Conservation (phyloP, 1,284 basidiomycete genomes). For the Volvariella volvacea region DNA sequence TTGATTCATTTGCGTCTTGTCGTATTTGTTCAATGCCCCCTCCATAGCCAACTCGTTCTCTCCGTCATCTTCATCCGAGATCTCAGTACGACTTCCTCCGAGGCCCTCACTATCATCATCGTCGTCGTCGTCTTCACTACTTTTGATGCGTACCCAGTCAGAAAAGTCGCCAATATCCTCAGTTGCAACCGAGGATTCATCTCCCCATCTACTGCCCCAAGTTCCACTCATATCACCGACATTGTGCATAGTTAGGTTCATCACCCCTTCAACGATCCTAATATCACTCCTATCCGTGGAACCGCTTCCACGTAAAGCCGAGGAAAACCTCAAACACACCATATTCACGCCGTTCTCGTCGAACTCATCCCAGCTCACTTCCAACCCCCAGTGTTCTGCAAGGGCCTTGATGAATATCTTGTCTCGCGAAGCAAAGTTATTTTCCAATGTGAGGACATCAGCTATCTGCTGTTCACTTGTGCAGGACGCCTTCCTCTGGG, state of each 20-base stretch:
- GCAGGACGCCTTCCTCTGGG: constrained; percentile 35
- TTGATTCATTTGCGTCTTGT: constrained; percentile 82
- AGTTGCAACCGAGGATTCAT: too few species aligned
- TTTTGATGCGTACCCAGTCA: too few species aligned
- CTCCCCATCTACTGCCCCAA: too few species aligned
- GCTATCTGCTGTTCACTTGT: constrained; percentile 22
- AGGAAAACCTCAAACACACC: constrained; percentile 57
- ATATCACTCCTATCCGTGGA: constrained; percentile 13
- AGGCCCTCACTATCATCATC: constrained; percentile 52
- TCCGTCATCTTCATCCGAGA: constrained; percentile 62
- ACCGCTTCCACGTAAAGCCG: constrained; percentile 23
- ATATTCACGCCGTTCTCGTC: constrained; percentile 78
- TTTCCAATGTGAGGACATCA: constrained; percentile 53
- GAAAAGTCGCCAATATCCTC: too few species aligned
- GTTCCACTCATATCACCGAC: too few species aligned
- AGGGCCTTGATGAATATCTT: constrained; percentile 71
- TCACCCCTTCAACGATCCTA: constrained; percentile 22
- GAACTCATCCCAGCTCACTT: constrained; percentile 84
- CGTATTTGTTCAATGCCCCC: too few species aligned
- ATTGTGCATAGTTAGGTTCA: too few species aligned
- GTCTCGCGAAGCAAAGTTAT: constrained; percentile 74
- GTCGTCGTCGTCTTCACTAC: too few species aligned
- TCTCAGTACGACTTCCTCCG: constrained; percentile 70
- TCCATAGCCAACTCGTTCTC: constrained; percentile 72
- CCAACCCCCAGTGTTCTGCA: constrained; percentile 72